Percentiles rank a stretch among this genome's conserved stretches.
These are phyloP conservation scores for Lantana camara DNA, from an alignment of 257 asterid genomes.

Conservation along the genomic window DNA sequence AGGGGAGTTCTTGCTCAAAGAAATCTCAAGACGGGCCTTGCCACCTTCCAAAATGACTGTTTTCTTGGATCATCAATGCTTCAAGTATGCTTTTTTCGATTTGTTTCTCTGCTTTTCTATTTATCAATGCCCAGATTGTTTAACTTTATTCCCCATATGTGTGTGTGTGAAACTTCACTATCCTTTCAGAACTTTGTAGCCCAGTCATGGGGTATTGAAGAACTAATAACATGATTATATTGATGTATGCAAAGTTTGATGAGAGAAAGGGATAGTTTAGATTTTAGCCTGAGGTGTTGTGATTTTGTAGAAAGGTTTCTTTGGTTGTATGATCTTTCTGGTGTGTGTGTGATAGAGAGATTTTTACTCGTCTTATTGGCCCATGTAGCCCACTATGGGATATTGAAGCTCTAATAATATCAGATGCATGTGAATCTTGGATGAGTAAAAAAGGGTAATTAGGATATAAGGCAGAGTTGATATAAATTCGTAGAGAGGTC, in stretches of 20 bases:
- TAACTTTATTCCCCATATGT: background rate
- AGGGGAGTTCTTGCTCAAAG: conserved; percentile 57
- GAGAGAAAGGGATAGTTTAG: too few species aligned
- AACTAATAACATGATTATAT: too few species aligned
- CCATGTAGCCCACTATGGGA: too few species aligned
- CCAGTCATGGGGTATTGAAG: too few species aligned
- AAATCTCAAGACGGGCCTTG: conserved; percentile 52
- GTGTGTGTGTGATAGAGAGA: too few species aligned
- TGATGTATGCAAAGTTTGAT: too few species aligned
- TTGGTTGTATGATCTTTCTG: too few species aligned
- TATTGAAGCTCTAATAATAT: background rate
- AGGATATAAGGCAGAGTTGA: background rate
- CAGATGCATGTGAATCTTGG: background rate
- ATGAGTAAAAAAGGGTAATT: background rate
- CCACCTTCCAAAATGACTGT: conserved; percentile 47
- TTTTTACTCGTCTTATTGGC: too few species aligned
- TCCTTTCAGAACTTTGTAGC: background rate
- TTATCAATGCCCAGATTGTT: background rate
- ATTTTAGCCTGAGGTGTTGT: too few species aligned
- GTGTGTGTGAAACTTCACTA: background rate
- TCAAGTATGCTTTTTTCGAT: conserved; percentile 39
- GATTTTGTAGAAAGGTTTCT: too few species aligned
- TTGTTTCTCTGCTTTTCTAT: background rate
- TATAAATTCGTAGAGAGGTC: background rate
- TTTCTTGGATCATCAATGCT: conserved; percentile 47